Evolutionary conservation across 2,329 filamentous ascomycete species (phyloP), one percentile per base, ranked within the genome.

Genomic region (Xylaria sp.): DNA sequence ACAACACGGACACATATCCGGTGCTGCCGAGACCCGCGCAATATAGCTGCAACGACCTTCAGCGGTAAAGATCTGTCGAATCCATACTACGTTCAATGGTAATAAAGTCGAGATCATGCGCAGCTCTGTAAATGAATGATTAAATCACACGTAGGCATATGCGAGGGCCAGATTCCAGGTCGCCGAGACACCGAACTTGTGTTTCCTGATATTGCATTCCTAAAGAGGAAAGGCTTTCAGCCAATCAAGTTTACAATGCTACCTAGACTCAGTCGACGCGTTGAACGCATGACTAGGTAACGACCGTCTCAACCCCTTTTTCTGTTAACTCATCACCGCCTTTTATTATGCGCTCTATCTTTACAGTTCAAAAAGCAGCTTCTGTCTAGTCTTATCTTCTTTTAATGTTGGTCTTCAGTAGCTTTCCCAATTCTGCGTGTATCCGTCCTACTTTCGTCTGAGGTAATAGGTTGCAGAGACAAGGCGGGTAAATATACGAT

Each of bases 131-230:
- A 34, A 34, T 55, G 39, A 54, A 56, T 23, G 28, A 15, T 13
- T 13, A 28, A 28, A 28, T 37, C 48, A 46, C 13, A 3, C 41
- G n/a, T 25, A 12, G 20, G 28, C 6, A 46, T 28, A 44, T 50
- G 15, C 25, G 25, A 46, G 58, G 25, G 58, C 25, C n/a, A 63
- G 54, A 63, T 67, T 37, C 44, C 65, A 54, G 46, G 37, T 37
- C 52, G 34, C 59, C 65, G 59, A 59, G 57, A 60, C 61, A 39
- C 63, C 63, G 51, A 56, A 48, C 12, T 32, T 20, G 41, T n/a
- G 50, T 57, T 28, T 57, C 39, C 41, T 23, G 28, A 37, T 23
- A 51, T 44, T 12, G 2, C n/a, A 13, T 20, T 23, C 63, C 20
- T 28, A 61, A 61, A 56, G 10, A 12, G 63, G 57, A 48, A 61